Conservation (phyloP, 768 basidiomycete genomes). For the Termitomyces sp. region DNA sequence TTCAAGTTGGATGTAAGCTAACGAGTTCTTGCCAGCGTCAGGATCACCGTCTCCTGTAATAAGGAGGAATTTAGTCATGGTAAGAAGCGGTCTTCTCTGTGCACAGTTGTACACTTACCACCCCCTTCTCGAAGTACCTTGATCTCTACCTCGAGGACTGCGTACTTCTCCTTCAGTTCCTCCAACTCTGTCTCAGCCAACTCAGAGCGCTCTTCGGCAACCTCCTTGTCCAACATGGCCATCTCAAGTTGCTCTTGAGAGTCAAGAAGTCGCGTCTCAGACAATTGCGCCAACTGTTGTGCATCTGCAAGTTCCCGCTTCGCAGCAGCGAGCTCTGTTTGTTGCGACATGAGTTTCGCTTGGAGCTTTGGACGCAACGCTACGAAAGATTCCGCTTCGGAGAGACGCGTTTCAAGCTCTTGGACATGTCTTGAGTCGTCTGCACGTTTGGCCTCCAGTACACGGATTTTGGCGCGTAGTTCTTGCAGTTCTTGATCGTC, state of each 20-base stretch:
- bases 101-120: slow-evolving; percentile 15
- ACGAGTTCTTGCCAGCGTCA: slow-evolving; percentile 47
- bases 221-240: slow-evolving; percentile 92
- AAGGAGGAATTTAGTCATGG: neutral
- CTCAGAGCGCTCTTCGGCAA: slow-evolving; percentile 92
- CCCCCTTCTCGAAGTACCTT: slow-evolving; percentile 65
- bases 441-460: slow-evolving; percentile 81
- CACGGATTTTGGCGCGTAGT: slow-evolving; percentile 75
- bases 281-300: slow-evolving; percentile 67
- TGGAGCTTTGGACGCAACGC: slow-evolving; percentile 87
- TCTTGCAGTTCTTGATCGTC: slow-evolving; percentile 75
- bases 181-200: slow-evolving; percentile 74
- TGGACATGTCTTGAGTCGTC: slow-evolving; percentile 85
- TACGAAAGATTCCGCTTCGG: slow-evolving; percentile 81
- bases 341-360: slow-evolving; percentile 78
- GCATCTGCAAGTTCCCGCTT: slow-evolving; percentile 77
- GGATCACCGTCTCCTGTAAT: slow-evolving; percentile 17
- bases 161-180: slow-evolving; percentile 72
- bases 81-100: neutral
- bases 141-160: slow-evolving; percentile 80
- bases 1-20: slow-evolving; percentile 84
- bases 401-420: slow-evolving; percentile 79
- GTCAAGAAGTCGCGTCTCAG: slow-evolving; percentile 71
- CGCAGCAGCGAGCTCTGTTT: slow-evolving; percentile 73
- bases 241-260: slow-evolving; percentile 91